Conservation (phyloP, 805 yeast genomes). For the Ogataea paraovalis region DNA sequence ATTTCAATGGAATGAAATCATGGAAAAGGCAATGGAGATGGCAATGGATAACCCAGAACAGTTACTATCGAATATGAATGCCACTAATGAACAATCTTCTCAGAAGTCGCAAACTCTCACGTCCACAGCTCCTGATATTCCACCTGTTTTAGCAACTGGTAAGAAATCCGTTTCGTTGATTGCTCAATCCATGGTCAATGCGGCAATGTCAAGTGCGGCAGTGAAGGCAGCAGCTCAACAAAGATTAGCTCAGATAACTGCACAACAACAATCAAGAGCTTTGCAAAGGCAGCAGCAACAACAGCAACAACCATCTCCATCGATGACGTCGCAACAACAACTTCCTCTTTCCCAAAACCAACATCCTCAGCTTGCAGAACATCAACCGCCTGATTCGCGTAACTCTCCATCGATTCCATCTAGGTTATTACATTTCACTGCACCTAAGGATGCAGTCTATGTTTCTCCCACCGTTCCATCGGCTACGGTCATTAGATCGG, state of each 20-base stretch:
- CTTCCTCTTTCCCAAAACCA: too few species aligned
- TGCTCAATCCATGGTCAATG: slow-evolving; percentile 17
- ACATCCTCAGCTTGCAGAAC: neutral
- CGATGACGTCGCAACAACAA: too few species aligned
- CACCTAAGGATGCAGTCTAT: slow-evolving; percentile 11
- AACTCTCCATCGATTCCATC: slow-evolving; percentile 7
- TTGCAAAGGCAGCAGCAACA: slow-evolving; percentile 11
- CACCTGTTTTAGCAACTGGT: neutral
- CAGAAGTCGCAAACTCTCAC: neutral
- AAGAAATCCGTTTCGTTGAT: slow-evolving; percentile 5
- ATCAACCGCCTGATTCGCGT: neutral
- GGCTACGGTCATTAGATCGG: slow-evolving; percentile 1
- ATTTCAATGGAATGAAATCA: slow-evolving; percentile 58
- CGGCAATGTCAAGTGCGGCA: slow-evolving; percentile 22
- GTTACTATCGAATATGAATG: slow-evolving; percentile 34
- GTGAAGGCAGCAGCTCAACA: slow-evolving; percentile 23
- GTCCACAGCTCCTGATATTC: neutral
- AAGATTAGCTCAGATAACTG: slow-evolving; percentile 22
- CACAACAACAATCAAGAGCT: slow-evolving; percentile 17
- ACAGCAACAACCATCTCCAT: neutral
- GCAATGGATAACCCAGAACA: slow-evolving; percentile 61
- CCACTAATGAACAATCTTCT: slow-evolving; percentile 6
- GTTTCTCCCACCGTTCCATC: slow-evolving; percentile 8
- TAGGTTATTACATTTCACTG: slow-evolving; percentile 12
- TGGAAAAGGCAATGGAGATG: slow-evolving; percentile 74